Evolutionary conservation across 192 early-diverging fungal species (phyloP).

Genomic region (Gaertneriomyces semiglobifer): DNA sequence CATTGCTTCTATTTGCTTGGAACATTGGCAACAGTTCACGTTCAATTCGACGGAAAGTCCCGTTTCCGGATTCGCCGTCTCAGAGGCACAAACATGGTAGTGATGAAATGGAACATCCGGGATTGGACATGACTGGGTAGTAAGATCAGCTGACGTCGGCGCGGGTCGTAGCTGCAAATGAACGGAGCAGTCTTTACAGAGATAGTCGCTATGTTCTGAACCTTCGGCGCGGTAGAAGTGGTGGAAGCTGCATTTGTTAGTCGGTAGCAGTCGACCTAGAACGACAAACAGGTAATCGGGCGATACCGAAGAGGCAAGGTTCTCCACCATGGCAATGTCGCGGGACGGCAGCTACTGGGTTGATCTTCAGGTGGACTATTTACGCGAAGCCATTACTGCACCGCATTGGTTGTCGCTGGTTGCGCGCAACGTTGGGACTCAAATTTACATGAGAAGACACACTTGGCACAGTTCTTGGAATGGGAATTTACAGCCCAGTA

Average conservation of each 20-base stretch:
- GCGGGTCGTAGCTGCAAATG: conserved; percentile 7
- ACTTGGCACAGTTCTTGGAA: too few relatives aligned
- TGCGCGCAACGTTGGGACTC: too few relatives aligned
- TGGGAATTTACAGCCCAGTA: too few relatives aligned
- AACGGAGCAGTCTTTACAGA: conserved; percentile 19
- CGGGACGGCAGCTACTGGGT: too few relatives aligned
- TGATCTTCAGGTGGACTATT: too few relatives aligned
- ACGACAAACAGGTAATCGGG: too few relatives aligned
- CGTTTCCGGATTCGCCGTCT: neutral
- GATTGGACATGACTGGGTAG: neutral
- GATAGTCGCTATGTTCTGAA: neutral
- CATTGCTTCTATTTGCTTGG: neutral
- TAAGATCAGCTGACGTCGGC: neutral
- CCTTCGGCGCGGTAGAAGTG: conserved; percentile 12
- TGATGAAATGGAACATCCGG: conserved; percentile 12
- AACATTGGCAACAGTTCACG: conserved; percentile 14
- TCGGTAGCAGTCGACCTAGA: too few relatives aligned
- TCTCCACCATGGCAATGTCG: too few relatives aligned
- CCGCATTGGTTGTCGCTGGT: too few relatives aligned
- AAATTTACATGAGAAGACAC: too few relatives aligned
- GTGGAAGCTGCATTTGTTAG: conserved; percentile 10
- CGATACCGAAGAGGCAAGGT: too few relatives aligned
- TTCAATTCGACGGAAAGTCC: neutral
- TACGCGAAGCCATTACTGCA: too few relatives aligned
- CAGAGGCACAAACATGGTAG: conserved; percentile 6